These are phyloP conservation scores for Fusarium agapanthi DNA, from an alignment of 2,329 filamentous ascomycete genomes.

Conservation along the genomic window DNA sequence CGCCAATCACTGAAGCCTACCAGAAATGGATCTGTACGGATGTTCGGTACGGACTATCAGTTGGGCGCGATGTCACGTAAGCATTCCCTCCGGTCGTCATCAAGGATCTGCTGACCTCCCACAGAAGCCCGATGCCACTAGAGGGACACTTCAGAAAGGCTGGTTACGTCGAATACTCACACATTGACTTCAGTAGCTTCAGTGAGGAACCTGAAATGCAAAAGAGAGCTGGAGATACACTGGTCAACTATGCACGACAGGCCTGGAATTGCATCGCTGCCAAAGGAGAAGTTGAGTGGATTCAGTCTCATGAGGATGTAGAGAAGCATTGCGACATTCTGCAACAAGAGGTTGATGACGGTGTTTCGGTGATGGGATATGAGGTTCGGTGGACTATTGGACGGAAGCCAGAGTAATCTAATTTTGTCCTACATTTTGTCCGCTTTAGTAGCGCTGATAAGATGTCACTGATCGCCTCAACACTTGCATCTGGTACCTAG, in stretches of 20 bases:
- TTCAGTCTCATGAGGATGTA: background rate
- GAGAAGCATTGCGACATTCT: background rate
- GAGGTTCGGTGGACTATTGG: conserved; percentile 10
- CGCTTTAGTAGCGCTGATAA: background rate
- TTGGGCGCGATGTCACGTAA: background rate
- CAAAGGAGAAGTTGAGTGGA: background rate
- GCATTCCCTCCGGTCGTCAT: background rate
- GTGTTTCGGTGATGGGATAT: background rate
- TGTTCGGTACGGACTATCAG: background rate
- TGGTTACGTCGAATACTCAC: background rate
- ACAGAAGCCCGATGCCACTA: background rate
- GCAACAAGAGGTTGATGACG: background rate
- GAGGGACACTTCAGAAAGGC: background rate
- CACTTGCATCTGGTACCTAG: background rate
- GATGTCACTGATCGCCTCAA: fast-evolving
- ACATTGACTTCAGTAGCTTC: conserved; percentile 3
- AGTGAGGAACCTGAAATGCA: background rate
- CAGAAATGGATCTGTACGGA: conserved; percentile 7
- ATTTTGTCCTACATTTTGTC: background rate
- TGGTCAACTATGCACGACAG: background rate
- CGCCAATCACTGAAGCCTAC: background rate
- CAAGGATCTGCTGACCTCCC: background rate
- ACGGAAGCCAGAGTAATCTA: background rate
- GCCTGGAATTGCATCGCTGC: background rate
- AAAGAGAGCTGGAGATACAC: background rate